Evolutionary conservation across 1,284 basidiomycete genomes (phyloP), one percentile per base, ranked within the genome.

Genomic region (Golubevia pallescens): DNA sequence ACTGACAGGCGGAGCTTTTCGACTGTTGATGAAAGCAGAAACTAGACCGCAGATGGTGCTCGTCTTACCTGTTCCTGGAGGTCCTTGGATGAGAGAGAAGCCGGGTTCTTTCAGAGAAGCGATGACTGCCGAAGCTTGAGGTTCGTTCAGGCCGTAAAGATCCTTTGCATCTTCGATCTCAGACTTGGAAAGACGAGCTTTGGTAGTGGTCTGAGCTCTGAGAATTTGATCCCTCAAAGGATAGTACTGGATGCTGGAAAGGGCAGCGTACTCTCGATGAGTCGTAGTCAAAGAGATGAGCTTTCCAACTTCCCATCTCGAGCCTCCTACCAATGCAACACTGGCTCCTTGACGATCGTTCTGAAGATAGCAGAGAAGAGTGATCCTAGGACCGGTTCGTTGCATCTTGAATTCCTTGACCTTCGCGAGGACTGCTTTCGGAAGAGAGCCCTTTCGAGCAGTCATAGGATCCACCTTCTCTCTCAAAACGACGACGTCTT

Each of bases 11-110:
- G 77, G 69, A 0, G 67, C 67, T 53, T 73, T 71, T 42, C 79
- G 74, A n/a, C 61, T 73, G 51, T 70, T 67, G 10, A 85, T 67
- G 38, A 78, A 80, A n/a, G 75, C 70, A 16, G 76, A 80, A 32
- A 85, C 75, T 53, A 85, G 66, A 6, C 78, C 77, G 59, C 80
- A 74, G 65, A 85, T 85, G 20, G 82, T 84, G 66, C 84, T 84
- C 38, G 82, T 84, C 68, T 84, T 84, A 51, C 82, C 82, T 1
- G 82, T 84, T 59, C 82, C 82, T 0, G 82, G 82, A 6, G 82
- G 82, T 42, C 82, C 82, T 57, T 83, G 81, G 21, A 84, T 77
- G 32, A 85, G 71, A 34, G 73, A 76, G 66, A 85, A 83, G 59
- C 82, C 82, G 7, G 70, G 63, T 13, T 72, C 73, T 8, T 69